Evolutionary conservation across 352 stramenopile genomes (phyloP), one percentile per base, ranked within the genome.

Genomic region (Phytophthora vignae): DNA sequence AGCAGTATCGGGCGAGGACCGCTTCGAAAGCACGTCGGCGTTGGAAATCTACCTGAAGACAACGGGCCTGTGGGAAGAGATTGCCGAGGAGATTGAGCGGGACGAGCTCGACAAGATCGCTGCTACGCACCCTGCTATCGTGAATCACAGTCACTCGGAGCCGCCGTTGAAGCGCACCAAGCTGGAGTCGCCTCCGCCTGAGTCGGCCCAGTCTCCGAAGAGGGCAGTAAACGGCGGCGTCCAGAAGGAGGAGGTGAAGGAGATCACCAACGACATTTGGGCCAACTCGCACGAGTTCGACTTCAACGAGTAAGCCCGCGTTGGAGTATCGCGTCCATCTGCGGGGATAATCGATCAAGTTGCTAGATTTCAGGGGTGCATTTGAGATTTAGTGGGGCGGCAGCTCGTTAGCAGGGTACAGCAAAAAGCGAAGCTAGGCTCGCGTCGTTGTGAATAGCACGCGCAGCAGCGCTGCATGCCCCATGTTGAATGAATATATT

Each of bases 221-320:
- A 78, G 76, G 69, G 49, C 74, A 49, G 58, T 68, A 21, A 71
- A 59, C 46, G 73, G 48, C 3, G 55, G 64, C 52, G 69, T 79
- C n/a, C 75, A 78, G 17, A 83, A 81, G 22, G 77, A 82, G 15
- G 81, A 90, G 2, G 87, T 90, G n/a, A 84, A 84, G 29, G 76
- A 77, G 31, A 74, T 94, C 29, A 87, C 87, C 52, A 92, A 92
- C 73, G 84, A 92, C 48, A 94, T 94, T 65, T 94, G 87, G 87
- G 81, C 82, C 44, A 94, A 94, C 73, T 90, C 87, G 62, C 76
- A 91, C 77, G 76, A 94, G 62, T 92, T 92, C 49, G 80, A 91
- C 46, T 94, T 94, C 60, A 81, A 90, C 54, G 77, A 84, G 25
- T 29, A 29, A 29, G 25, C 25, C 25, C 25, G 25, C 25, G 31